Evolutionary conservation across 345 rosid species (phyloP).

Genomic region (Nasturtium officinale): DNA sequence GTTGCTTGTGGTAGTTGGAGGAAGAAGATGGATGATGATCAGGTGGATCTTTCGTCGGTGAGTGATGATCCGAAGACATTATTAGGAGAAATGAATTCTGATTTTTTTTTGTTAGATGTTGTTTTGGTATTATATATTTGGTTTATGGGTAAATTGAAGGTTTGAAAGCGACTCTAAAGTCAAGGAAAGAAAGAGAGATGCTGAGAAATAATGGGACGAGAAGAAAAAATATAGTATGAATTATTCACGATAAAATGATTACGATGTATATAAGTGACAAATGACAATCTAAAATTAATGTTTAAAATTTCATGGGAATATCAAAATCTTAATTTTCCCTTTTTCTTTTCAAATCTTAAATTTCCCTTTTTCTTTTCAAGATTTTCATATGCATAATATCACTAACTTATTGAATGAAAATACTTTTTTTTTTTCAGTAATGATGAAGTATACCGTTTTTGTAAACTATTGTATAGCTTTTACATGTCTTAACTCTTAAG

Average conservation of each 20-base stretch:
- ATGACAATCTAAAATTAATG: too few relatives aligned
- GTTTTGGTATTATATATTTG: constrained; percentile 26
- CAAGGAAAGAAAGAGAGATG: constrained; percentile 20
- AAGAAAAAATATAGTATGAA: constrained; percentile 1
- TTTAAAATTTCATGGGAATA: constrained; percentile 15
- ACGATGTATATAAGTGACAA: background rate
- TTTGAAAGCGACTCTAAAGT: constrained; percentile 31
- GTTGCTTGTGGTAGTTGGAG: constrained; percentile 33
- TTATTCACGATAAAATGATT: constrained; percentile 23
- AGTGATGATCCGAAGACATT: constrained; percentile 36
- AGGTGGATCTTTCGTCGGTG: constrained; percentile 44
- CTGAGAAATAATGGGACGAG: constrained; percentile 26
- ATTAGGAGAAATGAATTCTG: constrained; percentile 23
- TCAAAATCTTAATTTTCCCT: background rate
- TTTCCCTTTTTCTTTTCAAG: background rate
- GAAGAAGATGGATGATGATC: constrained; percentile 41
- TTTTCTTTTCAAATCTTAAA: background rate
- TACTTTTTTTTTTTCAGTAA: too few relatives aligned
- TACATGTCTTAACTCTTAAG: too few relatives aligned
- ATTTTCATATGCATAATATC: background rate
- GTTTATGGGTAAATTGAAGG: constrained; percentile 17
- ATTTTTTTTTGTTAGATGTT: constrained; percentile 1
- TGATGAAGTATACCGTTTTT: too few relatives aligned
- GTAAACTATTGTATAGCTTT: too few relatives aligned
- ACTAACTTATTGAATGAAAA: background rate